Evolutionary conservation across 805 yeast genomes (phyloP), one percentile per base, ranked within the genome.

Genomic region (Candida cerambycidarum): DNA sequence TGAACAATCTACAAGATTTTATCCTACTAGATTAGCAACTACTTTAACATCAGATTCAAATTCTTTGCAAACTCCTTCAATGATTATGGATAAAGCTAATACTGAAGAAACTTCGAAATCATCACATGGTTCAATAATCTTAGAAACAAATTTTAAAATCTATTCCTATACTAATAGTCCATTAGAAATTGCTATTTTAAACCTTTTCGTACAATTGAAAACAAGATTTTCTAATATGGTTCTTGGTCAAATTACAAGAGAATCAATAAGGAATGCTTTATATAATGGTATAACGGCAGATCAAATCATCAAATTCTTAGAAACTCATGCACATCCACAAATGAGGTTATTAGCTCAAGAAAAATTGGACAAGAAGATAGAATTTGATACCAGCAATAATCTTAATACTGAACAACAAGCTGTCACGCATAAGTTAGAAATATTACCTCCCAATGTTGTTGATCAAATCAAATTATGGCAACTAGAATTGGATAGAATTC

Each of bases 381-480:
- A 85, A 46, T 75, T 81, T 45, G 83, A 79, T 51, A 63, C 73
- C 29, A 75, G 75, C 19, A 69, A 75, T 39, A 73, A 71, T 41
- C 65, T 70, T 41, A 73, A 78, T 38, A 65, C 76, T 4, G 74
- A 21, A 21, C 23, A 21, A 21, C 23, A 21, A 21, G 19, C 68
- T 65, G 64, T 74, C 6, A 75, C 75, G 48, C 77, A 80, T 51
- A 59, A 76, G 48, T 54, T 81, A 45, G 82, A 83, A 56, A 69
- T 93, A 10, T 61, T 86, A 5, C 98, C 98, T 3, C 96, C 98
- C 0, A 93, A 96, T 0, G 96, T 93, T n/a, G 86, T 88, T 1
- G 99, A 93, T 63, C 99, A 93, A 61, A 87, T 93, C 53, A 83
- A 82, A 58, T 72, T 93, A 41, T 93, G 99, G 99, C 98, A 93